These are phyloP conservation scores for Penicillium sp. DNA, from an alignment of 2,329 filamentous ascomycete genomes.

Conservation along the genomic window DNA sequence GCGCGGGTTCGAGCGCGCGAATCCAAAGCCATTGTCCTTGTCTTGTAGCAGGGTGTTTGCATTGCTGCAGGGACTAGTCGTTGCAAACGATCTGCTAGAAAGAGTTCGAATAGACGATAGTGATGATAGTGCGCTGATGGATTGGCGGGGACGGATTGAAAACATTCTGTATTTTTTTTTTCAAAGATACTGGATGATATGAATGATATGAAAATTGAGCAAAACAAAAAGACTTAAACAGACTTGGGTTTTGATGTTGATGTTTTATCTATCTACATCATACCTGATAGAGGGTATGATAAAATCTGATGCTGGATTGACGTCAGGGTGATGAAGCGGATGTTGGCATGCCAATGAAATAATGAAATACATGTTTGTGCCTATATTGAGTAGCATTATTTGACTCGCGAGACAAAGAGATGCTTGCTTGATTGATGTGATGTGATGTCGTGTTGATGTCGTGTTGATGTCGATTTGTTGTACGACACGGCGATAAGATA, in stretches of 20 bases:
- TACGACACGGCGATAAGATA: no score
- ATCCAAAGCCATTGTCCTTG: conserved; percentile 48
- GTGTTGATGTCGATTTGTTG: no score
- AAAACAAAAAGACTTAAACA: no score
- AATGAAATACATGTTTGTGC: no score
- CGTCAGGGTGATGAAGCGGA: conserved; percentile 7
- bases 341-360: no score
- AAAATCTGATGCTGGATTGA: conserved; percentile 9
- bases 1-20: conserved; percentile 48
- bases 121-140: neutral
- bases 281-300: neutral
- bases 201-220: no score
- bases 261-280: neutral
- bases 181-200: neutral
- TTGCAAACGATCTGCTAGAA: neutral
- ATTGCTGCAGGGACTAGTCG: neutral
- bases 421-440: no score
- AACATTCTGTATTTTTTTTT: neutral
- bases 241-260: neutral
- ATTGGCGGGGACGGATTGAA: conserved; percentile 2
- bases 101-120: neutral
- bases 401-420: no score
- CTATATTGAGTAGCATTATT: neutral
- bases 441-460: no score
- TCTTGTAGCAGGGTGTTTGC: conserved; percentile 44